Conservation (phyloP, 1,284 basidiomycete species). For the Phylloboletellus chloephorus region DNA sequence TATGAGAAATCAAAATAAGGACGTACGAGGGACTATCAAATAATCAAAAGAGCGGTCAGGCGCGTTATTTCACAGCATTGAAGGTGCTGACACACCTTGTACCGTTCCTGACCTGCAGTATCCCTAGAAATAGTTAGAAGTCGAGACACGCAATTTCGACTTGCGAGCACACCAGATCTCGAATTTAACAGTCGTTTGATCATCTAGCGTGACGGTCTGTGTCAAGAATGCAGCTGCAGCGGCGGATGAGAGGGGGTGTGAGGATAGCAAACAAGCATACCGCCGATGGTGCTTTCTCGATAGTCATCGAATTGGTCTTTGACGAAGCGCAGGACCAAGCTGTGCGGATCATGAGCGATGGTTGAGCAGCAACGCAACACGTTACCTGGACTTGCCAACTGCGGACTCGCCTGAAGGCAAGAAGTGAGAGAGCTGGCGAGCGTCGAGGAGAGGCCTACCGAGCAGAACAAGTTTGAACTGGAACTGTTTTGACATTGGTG, state of each 20-base stretch:
- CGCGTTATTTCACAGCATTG: background rate
- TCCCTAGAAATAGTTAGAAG: conserved; percentile 49
- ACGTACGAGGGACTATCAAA: conserved; percentile 56
- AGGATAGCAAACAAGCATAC: conserved; percentile 36
- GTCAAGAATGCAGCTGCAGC: conserved; percentile 87
- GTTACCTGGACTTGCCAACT: conserved; percentile 90
- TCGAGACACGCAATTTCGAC: background rate
- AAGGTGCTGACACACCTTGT: conserved; percentile 56
- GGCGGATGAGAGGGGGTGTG: conserved; percentile 14
- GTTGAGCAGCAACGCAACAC: conserved; percentile 3
- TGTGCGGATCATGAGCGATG: conserved; percentile 32
- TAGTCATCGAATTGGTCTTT: conserved; percentile 98
- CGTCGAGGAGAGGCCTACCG: conserved; percentile 43
- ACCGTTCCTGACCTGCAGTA: conserved; percentile 90
- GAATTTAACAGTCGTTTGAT: conserved; percentile 91
- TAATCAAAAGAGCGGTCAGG: conserved; percentile 2
- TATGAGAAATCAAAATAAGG: conserved; percentile 9
- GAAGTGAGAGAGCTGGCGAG: conserved; percentile 1
- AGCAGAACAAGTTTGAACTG: conserved; percentile 91
- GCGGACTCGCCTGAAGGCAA: conserved; percentile 79
- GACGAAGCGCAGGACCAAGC: conserved; percentile 91
- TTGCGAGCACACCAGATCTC: conserved; percentile 81
- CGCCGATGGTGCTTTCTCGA: conserved; percentile 85
- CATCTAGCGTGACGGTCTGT: conserved; percentile 88
- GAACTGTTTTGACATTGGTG: conserved; percentile 72